These are phyloP conservation scores for Trichoderma guizhouense DNA, from an alignment of 2,329 filamentous ascomycete species.

Conservation along the genomic window DNA sequence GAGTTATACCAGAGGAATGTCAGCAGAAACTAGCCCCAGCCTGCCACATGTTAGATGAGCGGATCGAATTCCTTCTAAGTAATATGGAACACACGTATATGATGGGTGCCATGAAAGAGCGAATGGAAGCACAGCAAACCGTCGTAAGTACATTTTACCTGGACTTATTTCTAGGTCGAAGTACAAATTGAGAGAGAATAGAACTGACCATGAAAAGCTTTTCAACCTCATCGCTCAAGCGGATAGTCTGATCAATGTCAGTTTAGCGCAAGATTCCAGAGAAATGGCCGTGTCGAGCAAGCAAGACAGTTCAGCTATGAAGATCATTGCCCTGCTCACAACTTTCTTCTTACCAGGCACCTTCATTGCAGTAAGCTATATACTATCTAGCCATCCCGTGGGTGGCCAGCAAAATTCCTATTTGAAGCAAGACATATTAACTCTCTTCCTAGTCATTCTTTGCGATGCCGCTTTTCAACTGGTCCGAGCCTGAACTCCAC, in stretches of 20 bases:
- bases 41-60: not conserved
- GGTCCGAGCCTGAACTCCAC: not conserved
- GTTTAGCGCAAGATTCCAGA: not conserved
- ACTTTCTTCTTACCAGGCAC: not conserved
- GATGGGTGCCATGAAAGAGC: not conserved
- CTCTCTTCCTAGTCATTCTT: not conserved
- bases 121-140: not conserved
- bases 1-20: not conserved
- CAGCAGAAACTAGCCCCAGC: not conserved
- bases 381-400: not conserved
- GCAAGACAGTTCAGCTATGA: not conserved
- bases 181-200: too few relatives aligned
- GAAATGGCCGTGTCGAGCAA: not conserved
- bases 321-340: not conserved
- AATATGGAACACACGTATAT: not conserved
- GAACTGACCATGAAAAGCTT: not conserved
- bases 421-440: not conserved
- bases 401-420: not conserved
- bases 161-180: not conserved
- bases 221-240: not conserved
- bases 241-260: not conserved
- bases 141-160: not conserved
- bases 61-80: not conserved
- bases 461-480: not conserved
- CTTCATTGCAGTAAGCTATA: not conserved